Evolutionary conservation across 345 rosid genomes (phyloP).

Genomic region (Eutrema yunnanense): DNA sequence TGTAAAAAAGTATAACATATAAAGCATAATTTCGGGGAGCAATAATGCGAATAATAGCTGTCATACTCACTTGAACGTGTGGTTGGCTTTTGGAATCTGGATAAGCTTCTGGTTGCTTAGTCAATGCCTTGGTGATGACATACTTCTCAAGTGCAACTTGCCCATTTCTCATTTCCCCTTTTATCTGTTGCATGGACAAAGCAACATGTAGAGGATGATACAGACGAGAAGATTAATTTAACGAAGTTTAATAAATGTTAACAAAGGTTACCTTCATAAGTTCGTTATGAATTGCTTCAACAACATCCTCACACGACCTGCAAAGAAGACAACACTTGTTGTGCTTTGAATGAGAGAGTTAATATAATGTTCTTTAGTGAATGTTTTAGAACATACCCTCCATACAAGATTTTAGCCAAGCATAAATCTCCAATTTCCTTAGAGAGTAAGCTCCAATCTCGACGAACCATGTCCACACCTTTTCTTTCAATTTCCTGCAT

Average conservation of each 20-base stretch:
- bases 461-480: slow-evolving; percentile 99
- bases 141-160: slow-evolving; percentile 88
- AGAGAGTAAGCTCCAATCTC: slow-evolving; percentile 96
- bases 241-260: neutral
- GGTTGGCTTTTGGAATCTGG: slow-evolving; percentile 96
- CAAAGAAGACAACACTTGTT: slow-evolving; percentile 11
- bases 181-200: slow-evolving; percentile 50
- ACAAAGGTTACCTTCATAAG: slow-evolving; percentile 63
- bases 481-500: slow-evolving; percentile 91
- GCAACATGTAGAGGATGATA: slow-evolving; percentile 3
- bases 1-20: neutral
- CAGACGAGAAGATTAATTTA: neutral
- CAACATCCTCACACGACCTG: slow-evolving; percentile 95
- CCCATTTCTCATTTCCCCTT: slow-evolving; percentile 90
- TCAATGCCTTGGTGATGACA: slow-evolving; percentile 87
- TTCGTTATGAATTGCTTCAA: slow-evolving; percentile 77
- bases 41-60: slow-evolving; percentile 3
- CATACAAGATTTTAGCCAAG: slow-evolving; percentile 79
- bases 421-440: slow-evolving; percentile 93
- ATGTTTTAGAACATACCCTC: slow-evolving; percentile 53
- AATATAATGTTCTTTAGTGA: neutral
- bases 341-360: slow-evolving; percentile 1
- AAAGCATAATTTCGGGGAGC: neutral
- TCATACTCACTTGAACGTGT: slow-evolving; percentile 75
- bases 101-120: slow-evolving; percentile 92